Evolutionary conservation across 73 alveolate genomes (phyloP), one percentile per base, ranked within the genome.

Genomic region (Tetrahymena borealis): DNA sequence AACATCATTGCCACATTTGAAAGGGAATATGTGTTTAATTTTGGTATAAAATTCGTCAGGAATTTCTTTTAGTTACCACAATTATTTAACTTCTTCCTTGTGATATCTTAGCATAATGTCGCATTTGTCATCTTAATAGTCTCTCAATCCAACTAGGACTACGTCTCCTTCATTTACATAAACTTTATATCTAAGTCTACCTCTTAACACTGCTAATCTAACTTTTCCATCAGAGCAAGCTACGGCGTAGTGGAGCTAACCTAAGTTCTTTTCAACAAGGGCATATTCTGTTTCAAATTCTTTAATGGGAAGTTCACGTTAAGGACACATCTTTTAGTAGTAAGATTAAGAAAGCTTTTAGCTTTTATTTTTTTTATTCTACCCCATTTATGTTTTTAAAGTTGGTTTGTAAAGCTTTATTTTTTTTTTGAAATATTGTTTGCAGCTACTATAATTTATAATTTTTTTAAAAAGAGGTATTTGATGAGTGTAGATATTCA

Each of bases 151-250:
- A 37, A 98, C 96, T 33, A 98, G 96, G 31, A 98, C 96, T 32
- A 98, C 97, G 95, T 98, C 99, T 7, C 99, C 99, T 90, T 94
- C 96, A 79, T 97, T 97, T 40, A 98, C 97, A 99, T 99, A 98
- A 78, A 97, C 99, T 96, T 99, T 96, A 42, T 97, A 95, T 94
- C 98, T 96, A 97, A 98, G 94, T 91, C 97, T 98, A 8, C 99
- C 99, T 95, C 99, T 92, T 60, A 98, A 96, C 36, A 97, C 98
- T 92, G 99, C 99, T 90, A 97, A 93, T 90, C 99, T 97, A 85
- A 97, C 97, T 94, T 94, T 95, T 11, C 99, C 99, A 79, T 98
- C 99, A 38, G 85, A 60, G 37, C 85, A 60, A 60, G 85, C 85
- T 24, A 60, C 85, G 2, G 85, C 85, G 31, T n/a, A 60, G 28